Evolutionary conservation across 768 basidiomycete genomes (phyloP), one percentile per base, ranked within the genome.

Genomic region (Asterophora lycoperdoides): DNA sequence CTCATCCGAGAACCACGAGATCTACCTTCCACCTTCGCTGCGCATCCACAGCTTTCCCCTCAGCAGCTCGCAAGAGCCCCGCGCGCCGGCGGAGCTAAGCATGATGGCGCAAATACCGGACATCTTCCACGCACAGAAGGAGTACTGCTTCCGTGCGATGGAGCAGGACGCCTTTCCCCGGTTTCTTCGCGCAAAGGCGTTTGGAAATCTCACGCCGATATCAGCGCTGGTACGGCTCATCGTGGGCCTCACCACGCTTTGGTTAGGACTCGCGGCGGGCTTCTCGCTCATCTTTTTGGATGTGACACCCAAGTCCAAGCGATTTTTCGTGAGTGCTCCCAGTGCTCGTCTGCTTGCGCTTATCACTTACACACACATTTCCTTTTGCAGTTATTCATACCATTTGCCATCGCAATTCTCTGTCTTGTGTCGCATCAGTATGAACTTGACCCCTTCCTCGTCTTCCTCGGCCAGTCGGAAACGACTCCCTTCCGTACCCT

Each of bases 401-500:
- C 96, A 0, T 98, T 96, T 69, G 76, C 87, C 17, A 64, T 98
- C 56, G 91, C 94, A 46, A 71, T 89, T 60, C 84, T 96, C 56
- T 89, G 89, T 74, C 83, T 99, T 55, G 77, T 98, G 49, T 92
- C 94, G 13, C 91, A 96, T 62, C 93, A 94, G 67, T 98, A 98
- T 69, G 93, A 96, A 66, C 84, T 98, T 44, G 95, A 97, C 64
- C 96, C 96, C 9, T 74, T 98, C 60, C 84, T 98, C 56, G 89
- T 97, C 55, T 90, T 98, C 71, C 70, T 97, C 60, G 84, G 84
- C 52, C 89, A 90, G 65, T 94, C 93, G 37, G 96, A 98, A 66
- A 96, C 94, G 34, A 96, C 93, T 9, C 94, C 95, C 2, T 98
- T 98, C 82, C 84, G 89, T 48, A 92, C 91, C 5, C 85, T 98